phyloP scores from a whole-genome alignment of 164 flowering plant species.

The Berberis thunbergii region DNA sequence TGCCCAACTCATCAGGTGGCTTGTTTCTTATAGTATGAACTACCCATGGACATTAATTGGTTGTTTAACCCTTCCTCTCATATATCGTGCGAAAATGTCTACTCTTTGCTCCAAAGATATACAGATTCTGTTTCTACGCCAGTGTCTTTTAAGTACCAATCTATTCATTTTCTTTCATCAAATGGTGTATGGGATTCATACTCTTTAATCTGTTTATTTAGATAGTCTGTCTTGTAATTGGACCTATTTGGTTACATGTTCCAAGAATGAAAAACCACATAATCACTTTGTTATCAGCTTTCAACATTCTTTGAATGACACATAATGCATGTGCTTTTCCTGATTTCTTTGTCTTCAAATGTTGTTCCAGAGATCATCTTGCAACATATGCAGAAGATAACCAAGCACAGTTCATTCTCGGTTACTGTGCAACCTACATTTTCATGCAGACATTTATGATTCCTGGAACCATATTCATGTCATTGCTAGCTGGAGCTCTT shows the following conservation, averaged over 20 bases:
- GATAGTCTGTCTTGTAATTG: too few relatives aligned
- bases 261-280: not conserved
- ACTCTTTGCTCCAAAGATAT: too few relatives aligned
- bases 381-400: slow-evolving; percentile 62
- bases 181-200: too few relatives aligned
- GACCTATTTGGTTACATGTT: not conserved
- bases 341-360: slow-evolving; percentile 4
- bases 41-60: too few relatives aligned
- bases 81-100: too few relatives aligned
- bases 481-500: slow-evolving; percentile 94
- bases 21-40: too few relatives aligned
- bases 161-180: too few relatives aligned
- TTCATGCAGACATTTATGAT: slow-evolving; percentile 99
- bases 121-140: too few relatives aligned
- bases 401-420: slow-evolving; percentile 71
- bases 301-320: not conserved
- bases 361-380: slow-evolving; percentile 66
- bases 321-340: not conserved
- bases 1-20: too few relatives aligned
- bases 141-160: too few relatives aligned
- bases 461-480: slow-evolving; percentile 98
- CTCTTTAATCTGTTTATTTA: too few relatives aligned
- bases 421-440: slow-evolving; percentile 91
- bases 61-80: too few relatives aligned
- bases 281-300: not conserved